Base-by-base conservation (phyloP, 805 yeast species). In the Metschnikowia cubensis region DNA sequence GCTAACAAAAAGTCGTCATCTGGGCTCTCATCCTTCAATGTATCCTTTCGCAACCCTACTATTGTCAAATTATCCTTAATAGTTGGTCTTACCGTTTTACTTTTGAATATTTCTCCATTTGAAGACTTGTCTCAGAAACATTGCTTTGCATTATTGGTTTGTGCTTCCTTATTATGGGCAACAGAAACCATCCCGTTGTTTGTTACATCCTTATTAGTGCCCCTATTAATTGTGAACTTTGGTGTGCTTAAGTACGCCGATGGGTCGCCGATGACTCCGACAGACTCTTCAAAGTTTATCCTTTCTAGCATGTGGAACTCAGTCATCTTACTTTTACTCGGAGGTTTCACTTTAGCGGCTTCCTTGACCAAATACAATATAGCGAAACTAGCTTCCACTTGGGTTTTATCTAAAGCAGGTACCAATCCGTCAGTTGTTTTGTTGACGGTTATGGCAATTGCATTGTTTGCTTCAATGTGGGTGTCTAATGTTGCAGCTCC, bases 71-170 rank as follows among this genome's bases (percentile, higher is more conserved):
- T 82, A 46, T 63, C 68, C 1, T 55, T 80, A 29, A 79, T 81
- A 42, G 70, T 80, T 41, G 60, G 75, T 10, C 72, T 76, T n/a
- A 83, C 85, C 17, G 76, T 77, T 35, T 58, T 83, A 11, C 67
- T 84, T 34, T 62, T 84, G 47, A 54, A 73, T 6, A 72, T 77
- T 35, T 78, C 84, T 6, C 85, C 89, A 1, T 82, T 86, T 54
- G 77, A 82, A 53, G 82, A 81, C 56, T 73, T 69, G 5, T 87
- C 85, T 57, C 87, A 85, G 61, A 79, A 76, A 52, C 82, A 89
- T 60, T 89, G 86, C 65, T 76, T 84, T 74, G 87, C 88, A 5
- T 70, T 84, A 22, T 78, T 84, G 39, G 85, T 77, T 10, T 80
- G 85, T 54, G 63, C 73, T 43, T 79, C 81, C 7, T 66, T 77